phyloP scores from a whole-genome alignment of 148 eudicot genomes.

The Linanthus parryae region DNA sequence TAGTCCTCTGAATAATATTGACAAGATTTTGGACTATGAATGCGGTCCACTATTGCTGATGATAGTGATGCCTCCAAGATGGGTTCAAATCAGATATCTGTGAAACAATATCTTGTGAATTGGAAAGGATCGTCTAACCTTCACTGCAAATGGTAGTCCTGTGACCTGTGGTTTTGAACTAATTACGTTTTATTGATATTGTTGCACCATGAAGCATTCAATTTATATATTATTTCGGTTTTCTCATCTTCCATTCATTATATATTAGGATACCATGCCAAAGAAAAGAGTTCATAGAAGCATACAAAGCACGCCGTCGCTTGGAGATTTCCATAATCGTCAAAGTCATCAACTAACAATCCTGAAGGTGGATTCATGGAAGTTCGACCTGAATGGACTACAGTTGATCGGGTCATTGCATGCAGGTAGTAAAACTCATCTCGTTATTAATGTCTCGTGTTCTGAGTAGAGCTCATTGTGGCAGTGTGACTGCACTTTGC shows the following conservation, averaged over 20 bases:
- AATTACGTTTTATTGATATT: no score
- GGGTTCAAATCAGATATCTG: conserved; percentile 63
- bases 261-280: conserved; percentile 68
- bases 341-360: conserved; percentile 42
- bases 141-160: conserved; percentile 78
- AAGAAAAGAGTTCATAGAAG: conserved; percentile 73
- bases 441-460: no score
- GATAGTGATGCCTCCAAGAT: conserved; percentile 56
- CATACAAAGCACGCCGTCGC: conserved; percentile 78
- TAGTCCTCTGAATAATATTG: no score
- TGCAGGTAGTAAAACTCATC: conserved; percentile 57
- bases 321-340: conserved; percentile 67
- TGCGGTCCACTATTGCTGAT: conserved; percentile 58
- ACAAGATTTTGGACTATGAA: conserved; percentile 81
- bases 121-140: conserved; percentile 92
- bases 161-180: no score
- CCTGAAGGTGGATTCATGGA: conserved; percentile 71
- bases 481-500: neutral
- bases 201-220: no score
- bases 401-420: conserved; percentile 85
- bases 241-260: conserved; percentile 5
- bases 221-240: neutral
- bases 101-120: conserved; percentile 82
- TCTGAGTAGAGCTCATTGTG: neutral
- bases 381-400: conserved; percentile 89